Base-by-base conservation (phyloP, 768 basidiomycete species). In the Mycena leptocephala region DNA sequence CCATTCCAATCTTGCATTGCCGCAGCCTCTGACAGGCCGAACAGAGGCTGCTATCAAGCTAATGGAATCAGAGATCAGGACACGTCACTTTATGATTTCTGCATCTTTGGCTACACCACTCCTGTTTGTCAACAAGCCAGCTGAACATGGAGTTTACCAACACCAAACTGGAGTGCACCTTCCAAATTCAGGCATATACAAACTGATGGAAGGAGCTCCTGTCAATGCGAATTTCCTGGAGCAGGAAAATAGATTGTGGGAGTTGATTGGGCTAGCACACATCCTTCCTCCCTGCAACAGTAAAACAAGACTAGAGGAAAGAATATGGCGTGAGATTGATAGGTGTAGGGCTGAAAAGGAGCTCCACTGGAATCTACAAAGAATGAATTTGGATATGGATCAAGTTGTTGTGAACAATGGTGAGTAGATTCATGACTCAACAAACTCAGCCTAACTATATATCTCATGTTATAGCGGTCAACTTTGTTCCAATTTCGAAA, bases 91-190 rank as follows among this genome's bases (percentile, higher is more conserved):
- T 11, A 35, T 35, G 58, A 11, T 46, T 20, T 46, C 43, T 7
- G 22, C 58, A 37, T 37, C 53, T 14, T 28, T 65, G 2, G 41
- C 41, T 22, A 66, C 1, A 16, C 79, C 79, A 13, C 75, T 81
- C 0, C 58, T 70, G 1, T 80, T 81, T 65, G 41, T 75, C 8
- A 74, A 79, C 30, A 39, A 76, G 10, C 80, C 80, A 10, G 43
- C 43, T 18, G 13, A 56, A 20, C 43, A 58, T 41, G 78, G 68
- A 11, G 51, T 67, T 13, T 81, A 67, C 32, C 16, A 46, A 20
- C n/a, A 41, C 26, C 73, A 37, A 32, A 13, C 28, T 4, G n/a
- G n/a, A n/a, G 48, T 64, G 0, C 30, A 46, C 26, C 26, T 51
- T 5, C 58, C 33, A 4, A 71, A 71, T 16, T 26, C 46, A 11